Evolutionary conservation across 2,329 filamentous ascomycete genomes (phyloP).

Genomic region (Proliferodiscus dingleyae): DNA sequence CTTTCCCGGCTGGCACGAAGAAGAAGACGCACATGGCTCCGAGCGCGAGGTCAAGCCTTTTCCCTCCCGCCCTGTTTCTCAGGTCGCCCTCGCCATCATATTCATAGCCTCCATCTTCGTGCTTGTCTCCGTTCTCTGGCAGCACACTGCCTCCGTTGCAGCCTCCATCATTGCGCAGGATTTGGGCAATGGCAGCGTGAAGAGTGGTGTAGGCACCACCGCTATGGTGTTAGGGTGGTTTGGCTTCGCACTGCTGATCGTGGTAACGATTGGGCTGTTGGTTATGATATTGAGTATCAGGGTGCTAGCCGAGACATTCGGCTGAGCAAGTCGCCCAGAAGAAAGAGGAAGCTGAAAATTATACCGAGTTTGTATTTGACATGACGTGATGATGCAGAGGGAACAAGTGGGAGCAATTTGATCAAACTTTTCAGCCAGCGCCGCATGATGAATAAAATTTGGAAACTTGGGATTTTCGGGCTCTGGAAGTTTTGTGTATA

Average conservation of each 20-base stretch:
- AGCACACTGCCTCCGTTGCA: slow-evolving; percentile 93
- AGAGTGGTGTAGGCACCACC: slow-evolving; percentile 81
- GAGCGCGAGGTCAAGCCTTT: slow-evolving; percentile 93
- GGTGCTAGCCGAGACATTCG: slow-evolving; percentile 57
- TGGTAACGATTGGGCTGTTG: slow-evolving; percentile 89
- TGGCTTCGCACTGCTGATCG: slow-evolving; percentile 84
- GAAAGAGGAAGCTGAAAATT: no score
- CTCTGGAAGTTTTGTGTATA: slow-evolving; percentile 18
- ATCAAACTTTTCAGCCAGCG: slow-evolving; percentile 23
- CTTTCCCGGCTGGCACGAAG: slow-evolving; percentile 96
- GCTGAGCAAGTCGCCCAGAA: slow-evolving; percentile 12
- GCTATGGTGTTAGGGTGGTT: slow-evolving; percentile 99
- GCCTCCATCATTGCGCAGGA: slow-evolving; percentile 92
- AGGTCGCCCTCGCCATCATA: slow-evolving; percentile 89
- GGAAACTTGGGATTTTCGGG: slow-evolving; percentile 2
- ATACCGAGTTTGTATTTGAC: slow-evolving; percentile 2
- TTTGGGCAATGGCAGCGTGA: slow-evolving; percentile 83
- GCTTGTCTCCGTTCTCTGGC: slow-evolving; percentile 75
- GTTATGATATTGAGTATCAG: slow-evolving; percentile 96
- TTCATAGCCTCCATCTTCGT: slow-evolving; percentile 70
- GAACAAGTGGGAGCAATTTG: slow-evolving; percentile 7
- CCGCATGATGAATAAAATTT: slow-evolving; percentile 20
- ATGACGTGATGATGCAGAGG: slow-evolving; percentile 1
- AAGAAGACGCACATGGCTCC: slow-evolving; percentile 72
- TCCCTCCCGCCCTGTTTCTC: slow-evolving; percentile 84